Evolutionary conservation across 768 basidiomycete species (phyloP).

Genomic region (Boletus coccyginus): DNA sequence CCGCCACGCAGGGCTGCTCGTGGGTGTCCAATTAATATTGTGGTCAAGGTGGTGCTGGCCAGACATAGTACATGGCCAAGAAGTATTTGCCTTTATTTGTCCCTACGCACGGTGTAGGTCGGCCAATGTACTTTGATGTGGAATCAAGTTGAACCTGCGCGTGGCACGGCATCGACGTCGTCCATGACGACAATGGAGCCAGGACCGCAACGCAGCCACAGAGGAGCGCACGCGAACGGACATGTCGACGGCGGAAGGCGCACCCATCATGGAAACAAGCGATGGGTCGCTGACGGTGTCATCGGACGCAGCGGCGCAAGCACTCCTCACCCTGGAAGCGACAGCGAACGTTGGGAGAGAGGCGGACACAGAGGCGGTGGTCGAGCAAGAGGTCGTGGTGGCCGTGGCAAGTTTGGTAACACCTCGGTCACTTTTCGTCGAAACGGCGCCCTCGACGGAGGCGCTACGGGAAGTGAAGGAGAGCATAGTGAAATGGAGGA

Average conservation of each 20-base stretch:
- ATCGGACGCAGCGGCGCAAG: slow-evolving; percentile 33
- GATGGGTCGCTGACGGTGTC: slow-evolving; percentile 51
- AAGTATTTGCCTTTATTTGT: no score
- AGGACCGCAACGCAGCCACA: slow-evolving; percentile 17
- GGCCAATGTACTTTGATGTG: background rate
- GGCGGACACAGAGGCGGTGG: slow-evolving; percentile 55
- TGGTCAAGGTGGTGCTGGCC: no score
- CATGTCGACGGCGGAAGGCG: slow-evolving; percentile 26
- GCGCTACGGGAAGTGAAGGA: slow-evolving; percentile 33
- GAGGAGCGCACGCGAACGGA: slow-evolving; percentile 21
- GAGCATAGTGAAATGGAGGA: slow-evolving; percentile 36
- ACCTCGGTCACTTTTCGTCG: slow-evolving; percentile 37
- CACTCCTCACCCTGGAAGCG: slow-evolving; percentile 37
- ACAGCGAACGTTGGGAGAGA: slow-evolving; percentile 61
- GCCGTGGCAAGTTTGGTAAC: slow-evolving; percentile 41
- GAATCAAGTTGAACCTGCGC: background rate
- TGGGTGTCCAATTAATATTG: no score
- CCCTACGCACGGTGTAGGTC: no score
- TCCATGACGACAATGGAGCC: slow-evolving; percentile 27
- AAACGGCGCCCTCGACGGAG: slow-evolving; percentile 27
- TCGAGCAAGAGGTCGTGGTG: slow-evolving; percentile 40
- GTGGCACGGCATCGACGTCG: slow-evolving; percentile 6
- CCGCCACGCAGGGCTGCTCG: no score
- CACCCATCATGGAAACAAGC: slow-evolving; percentile 51
- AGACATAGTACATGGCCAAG: no score